These are phyloP conservation scores for Xylaria sp. DNA, from an alignment of 2,329 filamentous ascomycete genomes.

Conservation along the genomic window DNA sequence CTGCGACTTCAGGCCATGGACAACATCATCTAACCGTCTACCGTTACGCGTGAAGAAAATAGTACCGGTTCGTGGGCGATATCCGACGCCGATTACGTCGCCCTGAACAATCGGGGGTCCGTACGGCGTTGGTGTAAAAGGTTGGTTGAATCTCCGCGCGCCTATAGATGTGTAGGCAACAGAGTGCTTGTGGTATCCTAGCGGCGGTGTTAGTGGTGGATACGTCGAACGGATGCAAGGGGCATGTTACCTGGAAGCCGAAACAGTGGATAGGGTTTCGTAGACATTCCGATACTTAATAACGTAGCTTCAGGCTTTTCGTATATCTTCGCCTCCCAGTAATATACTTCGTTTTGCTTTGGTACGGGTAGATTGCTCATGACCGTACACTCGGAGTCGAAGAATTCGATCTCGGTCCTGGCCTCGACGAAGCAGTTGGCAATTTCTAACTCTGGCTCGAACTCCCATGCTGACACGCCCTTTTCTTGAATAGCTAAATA, in stretches of 20 bases:
- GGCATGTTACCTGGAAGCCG: conserved; percentile 82
- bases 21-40: conserved; percentile 95
- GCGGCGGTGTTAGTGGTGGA: conserved; percentile 26
- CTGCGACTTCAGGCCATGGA: conserved; percentile 89
- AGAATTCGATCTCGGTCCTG: conserved; percentile 98
- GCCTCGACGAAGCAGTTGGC: conserved; percentile 98
- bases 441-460: conserved; percentile 98
- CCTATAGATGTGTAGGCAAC: conserved; percentile 92
- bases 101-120: conserved; percentile 89
- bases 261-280: conserved; percentile 96
- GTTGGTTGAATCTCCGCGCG: conserved; percentile 89
- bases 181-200: conserved; percentile 92
- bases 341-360: conserved; percentile 99
- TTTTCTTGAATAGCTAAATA: conserved; percentile 99
- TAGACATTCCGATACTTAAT: conserved; percentile 92
- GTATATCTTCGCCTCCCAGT: conserved; percentile 99
- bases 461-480: conserved; percentile 99
- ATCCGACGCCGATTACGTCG: conserved; percentile 95
- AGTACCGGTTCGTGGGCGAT: conserved; percentile 91
- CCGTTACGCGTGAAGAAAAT: conserved; percentile 99
- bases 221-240: conserved; percentile 6
- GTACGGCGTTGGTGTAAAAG: conserved; percentile 82
- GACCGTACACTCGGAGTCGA: conserved; percentile 96
- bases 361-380: conserved; percentile 96
- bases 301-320: conserved; percentile 92